Conservation (phyloP, 768 basidiomycete species). For the Trametes punicea region DNA sequence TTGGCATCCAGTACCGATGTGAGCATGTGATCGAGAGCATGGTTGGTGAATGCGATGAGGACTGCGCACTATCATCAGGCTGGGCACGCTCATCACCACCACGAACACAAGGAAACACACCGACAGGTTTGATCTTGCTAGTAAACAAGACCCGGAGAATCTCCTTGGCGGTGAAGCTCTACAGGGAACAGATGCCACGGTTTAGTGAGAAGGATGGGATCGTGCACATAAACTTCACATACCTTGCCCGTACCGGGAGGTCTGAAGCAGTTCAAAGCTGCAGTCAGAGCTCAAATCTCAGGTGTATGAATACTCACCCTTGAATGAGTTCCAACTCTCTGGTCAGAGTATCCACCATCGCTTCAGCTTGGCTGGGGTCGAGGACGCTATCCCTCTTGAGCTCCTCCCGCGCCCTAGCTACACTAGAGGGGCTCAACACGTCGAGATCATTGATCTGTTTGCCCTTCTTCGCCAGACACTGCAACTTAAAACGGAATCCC, state of each 20-base stretch:
- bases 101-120: not conserved
- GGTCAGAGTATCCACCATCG: slow-evolving; percentile 57
- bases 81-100: too few relatives aligned
- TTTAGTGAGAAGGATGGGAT: not conserved
- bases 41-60: slow-evolving; percentile 71
- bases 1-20: slow-evolving; percentile 57
- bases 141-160: slow-evolving; percentile 61
- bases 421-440: slow-evolving; percentile 33
- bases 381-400: slow-evolving; percentile 50
- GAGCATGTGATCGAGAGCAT: slow-evolving; percentile 74
- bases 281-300: not conserved
- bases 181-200: not conserved
- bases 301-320: slow-evolving; percentile 42
- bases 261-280: slow-evolving; percentile 31
- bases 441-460: slow-evolving; percentile 40
- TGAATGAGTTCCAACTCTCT: slow-evolving; percentile 67
- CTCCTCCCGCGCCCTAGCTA: slow-evolving; percentile 43
- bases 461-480: slow-evolving; percentile 43
- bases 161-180: slow-evolving; percentile 70
- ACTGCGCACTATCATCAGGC: slow-evolving; percentile 11
- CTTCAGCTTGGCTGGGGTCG: slow-evolving; percentile 70
- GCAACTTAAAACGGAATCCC: slow-evolving; percentile 54
- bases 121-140: slow-evolving; percentile 37
- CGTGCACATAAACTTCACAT: not conserved
- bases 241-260: slow-evolving; percentile 83